Base-by-base conservation (phyloP, 352 stramenopile species). In the Globisporangium rhizosaccharum region DNA sequence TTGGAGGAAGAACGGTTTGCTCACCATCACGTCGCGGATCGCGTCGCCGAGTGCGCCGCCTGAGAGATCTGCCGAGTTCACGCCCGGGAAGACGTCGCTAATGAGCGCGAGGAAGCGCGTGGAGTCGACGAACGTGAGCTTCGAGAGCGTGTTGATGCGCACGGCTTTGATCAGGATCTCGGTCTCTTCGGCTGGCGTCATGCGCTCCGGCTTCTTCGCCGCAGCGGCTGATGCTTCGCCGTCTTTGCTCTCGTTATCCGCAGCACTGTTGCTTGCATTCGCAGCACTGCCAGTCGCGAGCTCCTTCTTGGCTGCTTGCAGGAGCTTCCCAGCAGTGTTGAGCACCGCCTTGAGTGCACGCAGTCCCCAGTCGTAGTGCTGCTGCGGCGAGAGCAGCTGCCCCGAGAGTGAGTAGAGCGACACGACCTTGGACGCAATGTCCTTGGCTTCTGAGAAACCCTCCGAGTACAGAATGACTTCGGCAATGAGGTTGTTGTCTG, bases 121-220 rank as follows among this genome's bases (percentile, higher is more conserved):
- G 14, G 90, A 92, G 66, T 98, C 95, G 20, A 79, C 78, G 51
- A 96, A 97, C 5, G 92, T 98, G 47, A 98, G 83, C 75, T 98
- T 98, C 1, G 91, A 97, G 5, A 98, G 68, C 20, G 92, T 98
- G 70, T 98, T 98, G 45, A 98, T 95, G 3, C 94, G 85, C 37
- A 98, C 86, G 6, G 94, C 94, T 65, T 98, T 97, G 74, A 98
- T 98, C 1, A 98, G 70, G 30, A 98, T 76, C 67, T 97, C 90
- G 0, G 76, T 92, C 66, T 98, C 94, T 33, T 90, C 63, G 3
- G 78, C 82, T 3, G 72, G 41, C 10, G 71, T 94, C 56, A 95
- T 72, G 23, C 75, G 70, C 23, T 66, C 61, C 0, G 57, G 30
- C 2, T 58, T 60, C 23, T 52, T 59, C 10, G 3, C 12, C 28